Evolutionary conservation across 2,329 filamentous ascomycete genomes (phyloP).

Genomic region (Fusarium zealandicum): DNA sequence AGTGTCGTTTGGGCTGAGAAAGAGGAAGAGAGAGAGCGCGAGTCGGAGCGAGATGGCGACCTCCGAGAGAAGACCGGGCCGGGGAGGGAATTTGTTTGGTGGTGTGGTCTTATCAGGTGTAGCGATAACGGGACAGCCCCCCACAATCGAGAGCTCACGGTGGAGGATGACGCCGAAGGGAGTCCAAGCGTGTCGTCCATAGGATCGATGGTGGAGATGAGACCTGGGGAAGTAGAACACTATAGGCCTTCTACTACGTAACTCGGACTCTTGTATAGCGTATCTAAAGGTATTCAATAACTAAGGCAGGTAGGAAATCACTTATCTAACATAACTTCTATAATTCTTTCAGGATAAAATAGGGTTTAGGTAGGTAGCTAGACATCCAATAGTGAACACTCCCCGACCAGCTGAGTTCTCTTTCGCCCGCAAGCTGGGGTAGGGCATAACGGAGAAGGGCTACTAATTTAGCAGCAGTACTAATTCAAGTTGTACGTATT

Average conservation of each 20-base stretch:
- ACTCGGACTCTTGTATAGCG: too few relatives aligned
- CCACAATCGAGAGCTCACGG: constrained; percentile 5
- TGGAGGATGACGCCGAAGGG: constrained; percentile 20
- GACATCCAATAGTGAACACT: too few relatives aligned
- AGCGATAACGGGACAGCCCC: constrained; percentile 35
- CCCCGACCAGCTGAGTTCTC: too few relatives aligned
- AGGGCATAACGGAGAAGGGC: neutral
- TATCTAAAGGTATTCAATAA: too few relatives aligned
- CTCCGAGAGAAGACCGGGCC: constrained; percentile 41
- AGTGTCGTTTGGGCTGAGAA: constrained; percentile 21
- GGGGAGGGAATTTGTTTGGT: constrained; percentile 43
- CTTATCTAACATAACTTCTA: too few relatives aligned
- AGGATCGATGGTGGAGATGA: constrained; percentile 27
- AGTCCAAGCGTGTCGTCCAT: constrained; percentile 11
- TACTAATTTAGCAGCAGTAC: neutral
- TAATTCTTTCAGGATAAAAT: too few relatives aligned
- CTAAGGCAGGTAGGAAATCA: too few relatives aligned
- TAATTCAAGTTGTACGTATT: neutral
- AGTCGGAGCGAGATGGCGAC: constrained; percentile 30
- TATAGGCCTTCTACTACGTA: too few relatives aligned
- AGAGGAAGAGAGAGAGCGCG: constrained; percentile 15
- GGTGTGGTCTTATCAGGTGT: constrained; percentile 40
- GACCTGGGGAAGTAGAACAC: constrained; percentile 29
- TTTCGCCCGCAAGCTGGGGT: too few relatives aligned
- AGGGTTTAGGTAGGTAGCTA: too few relatives aligned